phyloP scores from a whole-genome alignment of 2,329 filamentous ascomycete species.

The Colletotrichum sp. region DNA sequence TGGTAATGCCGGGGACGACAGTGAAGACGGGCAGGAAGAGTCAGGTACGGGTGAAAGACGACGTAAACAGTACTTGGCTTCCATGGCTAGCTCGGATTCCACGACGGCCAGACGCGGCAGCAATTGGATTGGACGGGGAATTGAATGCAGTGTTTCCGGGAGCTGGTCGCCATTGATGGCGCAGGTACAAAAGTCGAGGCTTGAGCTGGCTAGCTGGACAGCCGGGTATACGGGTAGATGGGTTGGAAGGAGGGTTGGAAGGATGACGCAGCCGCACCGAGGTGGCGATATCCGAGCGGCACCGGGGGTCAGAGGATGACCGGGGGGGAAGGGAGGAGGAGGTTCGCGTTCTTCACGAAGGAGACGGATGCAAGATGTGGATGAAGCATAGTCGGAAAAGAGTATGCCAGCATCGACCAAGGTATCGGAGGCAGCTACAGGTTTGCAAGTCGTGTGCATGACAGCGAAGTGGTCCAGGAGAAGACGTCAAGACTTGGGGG shows the following conservation, averaged over 20 bases:
- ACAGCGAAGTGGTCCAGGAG: background rate
- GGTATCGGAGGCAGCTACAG: background rate
- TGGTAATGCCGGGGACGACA: background rate
- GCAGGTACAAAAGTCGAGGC: background rate
- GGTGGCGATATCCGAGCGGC: background rate
- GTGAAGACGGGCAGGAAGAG: background rate
- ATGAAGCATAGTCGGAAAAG: background rate
- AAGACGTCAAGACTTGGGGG: background rate
- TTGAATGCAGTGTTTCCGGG: background rate
- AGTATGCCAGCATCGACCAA: background rate
- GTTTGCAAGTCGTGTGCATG: background rate
- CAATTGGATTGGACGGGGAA: background rate
- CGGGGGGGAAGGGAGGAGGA: background rate
- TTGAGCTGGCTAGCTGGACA: background rate
- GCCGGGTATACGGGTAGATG: no score
- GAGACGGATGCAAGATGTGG: background rate
- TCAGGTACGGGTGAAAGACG: background rate
- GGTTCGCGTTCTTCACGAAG: background rate
- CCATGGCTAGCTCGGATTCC: rapidly evolving
- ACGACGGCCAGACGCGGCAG: background rate
- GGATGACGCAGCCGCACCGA: background rate
- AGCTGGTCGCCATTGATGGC: background rate
- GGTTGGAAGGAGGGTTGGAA: background rate
- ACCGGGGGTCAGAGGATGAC: background rate
- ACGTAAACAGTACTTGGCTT: rapidly evolving